Evolutionary conservation across 2,329 filamentous ascomycete genomes (phyloP), one percentile per base, ranked within the genome.

Genomic region (Colletotrichum gigasporum): DNA sequence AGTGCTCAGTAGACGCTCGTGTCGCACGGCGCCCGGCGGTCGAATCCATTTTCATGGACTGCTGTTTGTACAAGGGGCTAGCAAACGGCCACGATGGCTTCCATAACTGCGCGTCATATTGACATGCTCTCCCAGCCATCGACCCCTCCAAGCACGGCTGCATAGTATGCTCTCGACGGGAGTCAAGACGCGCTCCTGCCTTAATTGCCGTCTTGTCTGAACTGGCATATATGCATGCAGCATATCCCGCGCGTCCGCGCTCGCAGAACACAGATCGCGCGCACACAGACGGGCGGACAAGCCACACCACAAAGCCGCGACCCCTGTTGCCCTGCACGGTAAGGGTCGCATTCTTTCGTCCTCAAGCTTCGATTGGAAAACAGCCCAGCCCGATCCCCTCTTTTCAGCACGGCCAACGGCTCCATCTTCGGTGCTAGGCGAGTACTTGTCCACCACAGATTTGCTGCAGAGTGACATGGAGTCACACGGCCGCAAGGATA

Each of bases 391-490:
- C 30, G 9, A 39, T 45, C 39, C 39, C 54, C 60, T 52, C 54
- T 63, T 45, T 58, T 32, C 39, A 59, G 32, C 55, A 60, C 47
- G 47, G 41, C 41, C 18, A 45, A 20, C 26, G 42, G 45, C 37
- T 47, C 45, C 39, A 39, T 59, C 54, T 39, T 39, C 37, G 30
- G 10, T 22, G 35, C 45, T 34, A 16, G 34, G 5, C 39, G 42
- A 60, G 47, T 60, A 63, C 14, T 47, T 28, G 22, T 51, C 35
- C 35, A 44, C 42, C 16, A 35, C 20, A 16, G n/a, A 26, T 39
- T 37, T 16, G 60, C 54, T 63, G 37, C n/a, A 53, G 20, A 64
- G 47, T 37, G 32, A 53, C 47, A 39, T 60, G 5, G n/a, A 9
- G 34, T 16, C 28, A 30, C 39, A 16, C 22, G 5, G 22, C 7